phyloP scores from a whole-genome alignment of 352 stramenopile species.

The Phytophthora litchii region DNA sequence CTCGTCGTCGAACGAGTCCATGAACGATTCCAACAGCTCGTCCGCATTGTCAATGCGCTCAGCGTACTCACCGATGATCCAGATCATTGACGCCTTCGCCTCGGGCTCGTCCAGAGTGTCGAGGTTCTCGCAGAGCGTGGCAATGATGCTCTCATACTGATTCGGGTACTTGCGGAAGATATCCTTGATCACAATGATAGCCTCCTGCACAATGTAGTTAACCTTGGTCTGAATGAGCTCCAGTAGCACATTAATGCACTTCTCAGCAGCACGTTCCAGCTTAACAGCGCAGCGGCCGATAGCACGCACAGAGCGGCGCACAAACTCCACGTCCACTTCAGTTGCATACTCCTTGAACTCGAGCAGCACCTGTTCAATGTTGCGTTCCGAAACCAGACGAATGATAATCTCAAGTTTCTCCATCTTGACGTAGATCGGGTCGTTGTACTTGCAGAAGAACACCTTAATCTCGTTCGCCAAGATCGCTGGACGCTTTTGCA shows the following conservation, averaged over 20 bases:
- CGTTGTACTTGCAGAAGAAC: slow-evolving; percentile 99
- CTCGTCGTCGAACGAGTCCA: slow-evolving; percentile 99
- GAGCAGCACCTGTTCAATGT: slow-evolving; percentile 98
- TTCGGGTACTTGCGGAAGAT: slow-evolving; percentile 99
- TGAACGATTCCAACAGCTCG: slow-evolving; percentile 98
- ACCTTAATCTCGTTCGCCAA: slow-evolving; percentile 96
- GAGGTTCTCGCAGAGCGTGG: slow-evolving; percentile 99
- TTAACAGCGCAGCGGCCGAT: slow-evolving; percentile 99
- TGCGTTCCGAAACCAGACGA: slow-evolving; percentile 96
- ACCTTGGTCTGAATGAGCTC: slow-evolving; percentile 99
- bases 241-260: slow-evolving; percentile 98
- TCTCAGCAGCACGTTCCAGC: slow-evolving; percentile 96
- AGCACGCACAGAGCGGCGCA: slow-evolving; percentile 95
- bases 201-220: slow-evolving; percentile 99
- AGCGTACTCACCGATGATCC: slow-evolving; percentile 99
- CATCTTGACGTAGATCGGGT: slow-evolving; percentile 97
- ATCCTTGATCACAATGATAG: slow-evolving; percentile 99
- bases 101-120: slow-evolving; percentile 99
- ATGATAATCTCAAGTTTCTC: slow-evolving; percentile 99
- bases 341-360: slow-evolving; percentile 99
- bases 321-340: slow-evolving; percentile 99
- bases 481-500: slow-evolving; percentile 97
- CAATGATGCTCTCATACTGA: slow-evolving; percentile 99
- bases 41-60: slow-evolving; percentile 99
- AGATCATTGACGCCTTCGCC: slow-evolving; percentile 99